phyloP scores from a whole-genome alignment of 768 basidiomycete species.

The Vararia minispora region DNA sequence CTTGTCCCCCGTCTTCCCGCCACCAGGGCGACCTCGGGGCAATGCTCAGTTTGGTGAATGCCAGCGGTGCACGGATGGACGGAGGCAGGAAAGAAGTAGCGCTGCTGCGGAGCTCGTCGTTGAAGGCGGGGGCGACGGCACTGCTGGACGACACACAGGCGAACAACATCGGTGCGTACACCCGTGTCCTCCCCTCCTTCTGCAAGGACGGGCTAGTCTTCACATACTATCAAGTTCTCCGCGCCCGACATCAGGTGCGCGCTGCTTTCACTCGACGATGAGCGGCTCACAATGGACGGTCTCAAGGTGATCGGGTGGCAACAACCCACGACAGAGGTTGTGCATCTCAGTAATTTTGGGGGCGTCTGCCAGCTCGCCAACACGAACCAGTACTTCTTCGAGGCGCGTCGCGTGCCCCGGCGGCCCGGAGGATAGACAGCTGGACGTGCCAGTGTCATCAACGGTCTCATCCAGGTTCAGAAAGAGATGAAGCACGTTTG shows the following conservation, averaged over 20 bases:
- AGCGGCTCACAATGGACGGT: constrained; percentile 57
- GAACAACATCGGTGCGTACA: constrained; percentile 62
- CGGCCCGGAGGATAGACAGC: too few species aligned
- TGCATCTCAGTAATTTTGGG: constrained; percentile 55
- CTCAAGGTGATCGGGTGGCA: constrained; percentile 65
- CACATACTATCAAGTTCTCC: constrained; percentile 56
- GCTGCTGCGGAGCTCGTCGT: constrained; percentile 29
- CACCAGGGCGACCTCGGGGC: constrained; percentile 64
- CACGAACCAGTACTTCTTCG: constrained; percentile 76
- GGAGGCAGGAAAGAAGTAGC: too few species aligned
- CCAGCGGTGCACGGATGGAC: constrained; percentile 28
- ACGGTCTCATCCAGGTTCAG: constrained; percentile 45
- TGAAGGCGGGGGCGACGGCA: constrained; percentile 55
- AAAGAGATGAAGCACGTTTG: constrained; percentile 40
- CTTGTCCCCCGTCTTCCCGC: too few species aligned
- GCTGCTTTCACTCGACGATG: constrained; percentile 62
- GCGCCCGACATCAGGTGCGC: constrained; percentile 59
- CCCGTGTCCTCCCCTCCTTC: background rate
- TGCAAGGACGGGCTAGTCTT: constrained; percentile 30
- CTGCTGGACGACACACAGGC: constrained; percentile 73
- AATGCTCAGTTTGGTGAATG: constrained; percentile 53
- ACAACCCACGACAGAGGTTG: constrained; percentile 70
- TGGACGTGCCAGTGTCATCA: constrained; percentile 26
- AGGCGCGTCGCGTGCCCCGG: constrained; percentile 32
- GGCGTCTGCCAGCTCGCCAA: constrained; percentile 67